A percentile compares a stretch with the other conserved stretches of the same genome.
phyloP scores from a whole-genome alignment of 805 yeast genomes.

The Candida manassasensis region DNA sequence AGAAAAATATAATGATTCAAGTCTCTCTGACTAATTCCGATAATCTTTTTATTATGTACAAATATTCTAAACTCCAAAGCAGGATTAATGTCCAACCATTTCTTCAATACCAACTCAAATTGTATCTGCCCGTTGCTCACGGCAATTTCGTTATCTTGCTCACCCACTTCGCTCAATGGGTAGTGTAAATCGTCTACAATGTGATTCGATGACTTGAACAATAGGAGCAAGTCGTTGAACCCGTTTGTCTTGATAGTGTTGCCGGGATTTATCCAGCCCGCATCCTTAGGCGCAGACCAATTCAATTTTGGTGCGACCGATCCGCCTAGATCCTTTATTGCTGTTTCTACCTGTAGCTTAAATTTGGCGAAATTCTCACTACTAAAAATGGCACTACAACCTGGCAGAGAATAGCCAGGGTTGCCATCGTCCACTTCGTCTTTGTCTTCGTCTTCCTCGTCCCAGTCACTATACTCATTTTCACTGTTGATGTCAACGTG shows the following conservation, averaged over 20 bases:
- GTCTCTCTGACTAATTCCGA: conserved; percentile 84
- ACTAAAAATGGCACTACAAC: conserved; percentile 12
- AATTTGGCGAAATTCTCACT: background rate
- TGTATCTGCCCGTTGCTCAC: conserved; percentile 16
- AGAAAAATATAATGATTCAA: conserved; percentile 76
- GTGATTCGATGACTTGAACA: conserved; percentile 84
- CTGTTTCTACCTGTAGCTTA: conserved; percentile 36
- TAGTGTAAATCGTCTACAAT: conserved; percentile 77
- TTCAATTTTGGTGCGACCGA: conserved; percentile 83
- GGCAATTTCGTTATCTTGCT: conserved; percentile 13
- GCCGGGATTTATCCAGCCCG: conserved; percentile 83
- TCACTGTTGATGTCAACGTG: conserved; percentile 37
- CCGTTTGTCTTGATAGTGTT: conserved; percentile 68
- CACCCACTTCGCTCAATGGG: conserved; percentile 51
- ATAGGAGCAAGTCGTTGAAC: conserved; percentile 70
- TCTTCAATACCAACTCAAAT: conserved; percentile 68
- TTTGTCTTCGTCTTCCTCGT: conserved; percentile 32
- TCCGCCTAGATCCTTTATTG: conserved; percentile 46
- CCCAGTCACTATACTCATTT: conserved; percentile 76
- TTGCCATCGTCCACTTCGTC: conserved; percentile 5
- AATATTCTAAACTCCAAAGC: conserved; percentile 90
- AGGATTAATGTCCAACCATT: conserved; percentile 83
- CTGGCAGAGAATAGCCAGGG: too few relatives aligned
- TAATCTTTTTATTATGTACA: conserved; percentile 54
- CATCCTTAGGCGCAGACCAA: conserved; percentile 97